A percentile compares a stretch with the other conserved stretches of the same genome.
These are phyloP conservation scores for Penicillium sp. DNA, from an alignment of 2,329 filamentous ascomycete species.

Conservation along the genomic window DNA sequence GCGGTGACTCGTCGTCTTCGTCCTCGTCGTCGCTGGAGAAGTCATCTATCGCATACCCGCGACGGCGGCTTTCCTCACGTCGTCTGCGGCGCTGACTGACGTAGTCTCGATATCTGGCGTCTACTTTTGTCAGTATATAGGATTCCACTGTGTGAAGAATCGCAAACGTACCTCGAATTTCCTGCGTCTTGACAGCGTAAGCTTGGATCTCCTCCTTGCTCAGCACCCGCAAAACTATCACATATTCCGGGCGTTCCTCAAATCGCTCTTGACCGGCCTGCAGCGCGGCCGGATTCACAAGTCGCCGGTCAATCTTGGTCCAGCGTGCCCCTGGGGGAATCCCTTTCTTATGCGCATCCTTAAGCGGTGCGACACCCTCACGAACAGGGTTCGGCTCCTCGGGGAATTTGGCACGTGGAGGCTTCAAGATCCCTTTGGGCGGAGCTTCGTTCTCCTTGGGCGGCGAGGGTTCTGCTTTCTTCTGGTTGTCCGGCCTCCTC, in stretches of 20 bases:
- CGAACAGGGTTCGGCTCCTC: slow-evolving; percentile 82
- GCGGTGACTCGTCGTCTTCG: slow-evolving; percentile 34
- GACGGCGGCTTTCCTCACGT: slow-evolving; percentile 50
- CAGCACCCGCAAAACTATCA: slow-evolving; percentile 88
- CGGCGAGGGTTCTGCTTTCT: slow-evolving; percentile 32
- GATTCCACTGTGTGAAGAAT: background rate
- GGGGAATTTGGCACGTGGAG: slow-evolving; percentile 80
- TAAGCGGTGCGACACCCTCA: slow-evolving; percentile 92
- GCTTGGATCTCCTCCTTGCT: slow-evolving; percentile 88
- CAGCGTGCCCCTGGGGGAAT: slow-evolving; percentile 81
- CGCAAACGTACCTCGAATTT: slow-evolving; percentile 71
- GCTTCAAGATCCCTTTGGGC: slow-evolving; percentile 84
- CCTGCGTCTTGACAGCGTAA: slow-evolving; percentile 79
- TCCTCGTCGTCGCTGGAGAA: slow-evolving; percentile 45
- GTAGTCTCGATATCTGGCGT: slow-evolving; percentile 44
- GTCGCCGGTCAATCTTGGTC: slow-evolving; percentile 88
- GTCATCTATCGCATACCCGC: slow-evolving; percentile 34
- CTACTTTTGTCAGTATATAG: slow-evolving; percentile 30
- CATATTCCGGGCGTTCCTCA: slow-evolving; percentile 89
- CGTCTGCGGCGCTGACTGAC: slow-evolving; percentile 43
- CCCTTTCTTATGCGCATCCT: slow-evolving; percentile 76
- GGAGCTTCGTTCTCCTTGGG: slow-evolving; percentile 65
- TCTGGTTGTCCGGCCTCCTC: slow-evolving; percentile 29
- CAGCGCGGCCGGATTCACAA: slow-evolving; percentile 88
- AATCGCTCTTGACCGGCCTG: slow-evolving; percentile 87